phyloP scores from a whole-genome alignment of 1,139 yeast genomes.

The Blastobotrys capitulatus region DNA sequence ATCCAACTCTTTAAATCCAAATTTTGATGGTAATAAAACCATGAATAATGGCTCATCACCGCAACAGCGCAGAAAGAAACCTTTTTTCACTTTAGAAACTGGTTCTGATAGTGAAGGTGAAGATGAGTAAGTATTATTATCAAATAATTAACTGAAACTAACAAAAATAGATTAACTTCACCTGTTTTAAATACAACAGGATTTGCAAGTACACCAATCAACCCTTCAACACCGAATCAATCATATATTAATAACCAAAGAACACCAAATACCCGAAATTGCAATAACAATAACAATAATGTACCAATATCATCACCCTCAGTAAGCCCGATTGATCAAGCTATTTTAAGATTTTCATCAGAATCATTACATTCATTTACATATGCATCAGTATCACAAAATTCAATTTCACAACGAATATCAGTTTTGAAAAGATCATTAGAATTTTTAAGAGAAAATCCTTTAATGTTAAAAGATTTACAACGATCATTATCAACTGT shows the following conservation, averaged over 20 bases:
- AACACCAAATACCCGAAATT: too few species aligned
- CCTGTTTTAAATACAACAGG: not conserved
- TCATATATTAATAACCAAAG: not conserved
- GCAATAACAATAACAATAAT: not conserved
- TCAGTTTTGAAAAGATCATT: conserved; percentile 70
- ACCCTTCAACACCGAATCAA: not conserved
- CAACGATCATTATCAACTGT: conserved; percentile 14
- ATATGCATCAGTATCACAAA: conserved; percentile 75
- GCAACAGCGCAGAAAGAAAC: conserved; percentile 10
- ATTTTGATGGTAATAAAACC: not conserved
- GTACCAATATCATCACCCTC: not conserved
- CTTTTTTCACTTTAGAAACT: conserved; percentile 19
- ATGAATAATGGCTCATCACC: conserved; percentile 9
- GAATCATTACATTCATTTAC: conserved; percentile 84
- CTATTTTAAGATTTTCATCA: conserved; percentile 54
- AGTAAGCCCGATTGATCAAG: conserved; percentile 12
- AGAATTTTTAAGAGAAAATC: conserved; percentile 60
- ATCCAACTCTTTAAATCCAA: too few species aligned
- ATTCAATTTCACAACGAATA: conserved; percentile 68
- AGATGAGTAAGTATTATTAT: not conserved
- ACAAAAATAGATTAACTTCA: not conserved
- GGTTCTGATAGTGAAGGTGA: conserved; percentile 17
- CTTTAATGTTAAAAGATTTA: conserved; percentile 18
- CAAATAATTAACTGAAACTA: not conserved
- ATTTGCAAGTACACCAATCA: not conserved